Evolutionary conservation across 2,329 filamentous ascomycete genomes (phyloP).

Genomic region (Trichoderma sp.): DNA sequence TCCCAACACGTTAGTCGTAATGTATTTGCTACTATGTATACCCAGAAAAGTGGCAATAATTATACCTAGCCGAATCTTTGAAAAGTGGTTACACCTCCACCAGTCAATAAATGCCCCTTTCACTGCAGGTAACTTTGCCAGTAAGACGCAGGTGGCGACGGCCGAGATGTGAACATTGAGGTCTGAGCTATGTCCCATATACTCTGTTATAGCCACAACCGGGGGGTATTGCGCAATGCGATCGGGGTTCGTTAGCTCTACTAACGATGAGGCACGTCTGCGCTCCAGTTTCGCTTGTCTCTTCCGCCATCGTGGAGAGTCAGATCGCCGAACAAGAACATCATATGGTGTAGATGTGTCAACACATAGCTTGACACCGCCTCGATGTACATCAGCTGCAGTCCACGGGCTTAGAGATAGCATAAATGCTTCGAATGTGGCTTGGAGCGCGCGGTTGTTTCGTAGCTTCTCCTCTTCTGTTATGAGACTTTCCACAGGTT

Average conservation of each 20-base stretch:
- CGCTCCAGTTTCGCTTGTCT: background rate
- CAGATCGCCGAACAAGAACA: background rate
- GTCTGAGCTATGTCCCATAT: background rate
- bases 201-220: background rate
- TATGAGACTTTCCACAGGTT: background rate
- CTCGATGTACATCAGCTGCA: background rate
- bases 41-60: background rate
- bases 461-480: background rate
- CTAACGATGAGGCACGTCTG: background rate
- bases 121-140: background rate
- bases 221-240: background rate
- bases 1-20: background rate
- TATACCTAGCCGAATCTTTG: background rate
- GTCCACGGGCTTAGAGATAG: background rate
- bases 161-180: background rate
- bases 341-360: background rate
- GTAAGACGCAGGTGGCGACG: background rate
- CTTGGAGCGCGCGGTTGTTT: background rate
- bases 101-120: background rate
- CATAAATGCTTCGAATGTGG: background rate
- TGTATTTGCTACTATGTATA: background rate
- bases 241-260: background rate
- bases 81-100: background rate
- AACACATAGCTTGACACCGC: background rate
- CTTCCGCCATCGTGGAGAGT: background rate